These are phyloP conservation scores for Picea glauca DNA, from an alignment of 75 land plant species.

Conservation along the genomic window DNA sequence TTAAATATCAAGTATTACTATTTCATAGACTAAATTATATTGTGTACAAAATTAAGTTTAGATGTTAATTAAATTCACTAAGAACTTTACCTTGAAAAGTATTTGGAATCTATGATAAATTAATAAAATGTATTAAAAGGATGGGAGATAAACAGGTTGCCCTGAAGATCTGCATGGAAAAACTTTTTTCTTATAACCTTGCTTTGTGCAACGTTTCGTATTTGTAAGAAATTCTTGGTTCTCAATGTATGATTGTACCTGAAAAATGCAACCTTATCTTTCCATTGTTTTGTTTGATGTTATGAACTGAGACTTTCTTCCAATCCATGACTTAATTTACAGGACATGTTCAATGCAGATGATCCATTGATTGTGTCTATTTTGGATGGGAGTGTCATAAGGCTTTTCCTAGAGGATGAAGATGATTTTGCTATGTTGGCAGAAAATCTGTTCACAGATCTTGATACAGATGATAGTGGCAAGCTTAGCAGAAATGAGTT, in stretches of 20 bases:
- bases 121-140: background rate
- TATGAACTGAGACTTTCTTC: constrained; percentile 11
- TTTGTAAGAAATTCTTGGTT: background rate
- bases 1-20: background rate
- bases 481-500: constrained; percentile 59
- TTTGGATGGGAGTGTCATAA: constrained; percentile 60
- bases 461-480: constrained; percentile 72
- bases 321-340: constrained; percentile 12
- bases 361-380: constrained; percentile 64
- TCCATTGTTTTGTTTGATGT: background rate
- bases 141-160: background rate
- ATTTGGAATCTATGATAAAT: background rate
- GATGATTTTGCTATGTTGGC: constrained; percentile 93
- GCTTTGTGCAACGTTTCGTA: background rate
- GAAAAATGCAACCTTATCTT: background rate
- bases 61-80: background rate
- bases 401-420: constrained; percentile 65
- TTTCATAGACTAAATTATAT: background rate
- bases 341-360: constrained; percentile 34
- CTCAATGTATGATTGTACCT: background rate
- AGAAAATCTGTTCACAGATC: constrained; percentile 67
- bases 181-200: background rate
- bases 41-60: background rate
- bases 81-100: background rate
- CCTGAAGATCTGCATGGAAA: background rate